Percentiles rank a stretch among this genome's conserved stretches.
These are phyloP conservation scores for Emydomyces testavorans DNA, from an alignment of 2,329 filamentous ascomycete genomes.

Conservation along the genomic window DNA sequence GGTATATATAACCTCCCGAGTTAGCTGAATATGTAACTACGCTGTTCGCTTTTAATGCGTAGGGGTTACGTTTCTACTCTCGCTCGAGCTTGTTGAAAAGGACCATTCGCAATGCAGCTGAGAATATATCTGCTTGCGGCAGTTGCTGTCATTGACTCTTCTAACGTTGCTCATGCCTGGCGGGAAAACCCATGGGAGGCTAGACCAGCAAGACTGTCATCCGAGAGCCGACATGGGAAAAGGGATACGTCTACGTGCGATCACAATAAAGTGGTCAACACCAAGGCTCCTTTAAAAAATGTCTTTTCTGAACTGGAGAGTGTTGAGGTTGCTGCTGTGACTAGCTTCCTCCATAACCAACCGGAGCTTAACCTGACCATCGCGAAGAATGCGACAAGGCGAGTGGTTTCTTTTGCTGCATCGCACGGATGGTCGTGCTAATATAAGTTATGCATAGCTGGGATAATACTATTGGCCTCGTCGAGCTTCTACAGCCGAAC, in stretches of 20 bases:
- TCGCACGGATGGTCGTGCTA: neutral
- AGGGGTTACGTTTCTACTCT: too few species aligned
- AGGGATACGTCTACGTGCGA: neutral
- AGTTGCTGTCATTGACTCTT: constrained; percentile 4
- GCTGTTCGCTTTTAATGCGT: neutral
- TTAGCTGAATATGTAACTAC: neutral
- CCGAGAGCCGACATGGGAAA: neutral
- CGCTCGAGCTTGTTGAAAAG: neutral
- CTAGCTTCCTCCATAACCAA: constrained; percentile 9
- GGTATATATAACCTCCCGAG: too few species aligned
- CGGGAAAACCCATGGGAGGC: neutral
- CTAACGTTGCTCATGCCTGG: constrained; percentile 6
- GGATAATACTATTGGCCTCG: constrained; percentile 39
- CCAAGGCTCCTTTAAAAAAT: constrained; percentile 8
- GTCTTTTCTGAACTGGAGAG: constrained; percentile 1
- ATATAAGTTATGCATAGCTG: neutral
- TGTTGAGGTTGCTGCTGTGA: constrained; percentile 6
- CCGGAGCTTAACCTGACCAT: constrained; percentile 5
- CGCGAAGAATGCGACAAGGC: constrained; percentile 2
- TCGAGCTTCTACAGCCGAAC: constrained; percentile 41
- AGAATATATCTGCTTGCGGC: constrained; percentile 5
- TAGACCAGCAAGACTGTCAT: neutral
- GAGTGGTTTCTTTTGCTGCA: neutral
- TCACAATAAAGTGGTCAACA: neutral
- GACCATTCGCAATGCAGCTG: constrained; percentile 1